Base-by-base conservation (phyloP, 2,329 filamentous ascomycete species). In the Fusarium robinianum region DNA sequence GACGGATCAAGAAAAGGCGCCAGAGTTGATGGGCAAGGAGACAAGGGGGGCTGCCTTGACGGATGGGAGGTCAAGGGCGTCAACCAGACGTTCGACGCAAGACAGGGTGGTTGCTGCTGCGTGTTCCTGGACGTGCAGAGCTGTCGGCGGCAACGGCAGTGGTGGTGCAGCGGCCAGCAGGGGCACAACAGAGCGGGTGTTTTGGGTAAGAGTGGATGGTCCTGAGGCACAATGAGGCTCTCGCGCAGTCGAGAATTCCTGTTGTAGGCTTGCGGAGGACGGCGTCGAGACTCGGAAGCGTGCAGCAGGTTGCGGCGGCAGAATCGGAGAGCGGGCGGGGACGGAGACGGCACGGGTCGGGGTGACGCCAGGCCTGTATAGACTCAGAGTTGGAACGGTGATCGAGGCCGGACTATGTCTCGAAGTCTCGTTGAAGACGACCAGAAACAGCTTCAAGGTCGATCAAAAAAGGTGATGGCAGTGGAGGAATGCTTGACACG, bases 401-500 rank as follows among this genome's bases (percentile, higher is more conserved):
- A 55, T 41, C 57, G 49, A 58, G 33, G 37, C 51, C 40, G 31
- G 33, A 32, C 33, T 27, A 36, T 46, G 38, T 55, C 31, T 47
- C 41, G 55, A 40, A 41, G 52, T 19, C 41, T n/a, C 27, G 36
- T 22, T 32, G 30, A 18, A 54, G 42, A 44, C 49, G 53, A 54
- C 51, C 49, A 54, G 45, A 51, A 39, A 49, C 51, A 52, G 27
- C n/a, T n/a, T 31, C 34, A 41, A 29, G 44, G 44, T 45, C 37
- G 44, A 50, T 51, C 49, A 39, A 55, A 27, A 43, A 59, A 64
- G 53, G 50, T 60, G 57, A 60, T 60, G 57, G 43, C 17, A 54
- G 57, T 54, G 46, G 56, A 61, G 54, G 58, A 61, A 61, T 61
- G 58, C 45, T 56, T 46, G 49, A 58, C 31, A 54, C 57, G 37